phyloP scores from a whole-genome alignment of 352 stramenopile species.

The Phytopythium cucurbitacearum region DNA sequence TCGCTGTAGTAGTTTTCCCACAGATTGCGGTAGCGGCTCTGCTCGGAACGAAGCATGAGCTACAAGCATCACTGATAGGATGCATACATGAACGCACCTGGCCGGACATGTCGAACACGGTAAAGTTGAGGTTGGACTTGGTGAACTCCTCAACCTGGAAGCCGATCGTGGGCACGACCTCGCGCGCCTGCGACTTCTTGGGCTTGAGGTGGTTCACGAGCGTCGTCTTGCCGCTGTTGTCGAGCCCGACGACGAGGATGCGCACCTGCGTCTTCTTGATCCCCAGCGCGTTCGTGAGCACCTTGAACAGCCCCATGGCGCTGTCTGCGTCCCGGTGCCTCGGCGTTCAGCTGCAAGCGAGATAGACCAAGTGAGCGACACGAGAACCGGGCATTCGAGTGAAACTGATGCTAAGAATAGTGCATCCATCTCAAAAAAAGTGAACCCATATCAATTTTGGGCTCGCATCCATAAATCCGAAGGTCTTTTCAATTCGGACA shows the following conservation, averaged over 20 bases:
- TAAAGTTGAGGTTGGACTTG: conserved; percentile 91
- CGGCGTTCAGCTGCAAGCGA: too few relatives aligned
- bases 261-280: conserved; percentile 82
- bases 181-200: conserved; percentile 74
- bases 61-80: neutral
- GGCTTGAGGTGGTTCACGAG: conserved; percentile 92
- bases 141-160: conserved; percentile 89
- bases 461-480: too few relatives aligned
- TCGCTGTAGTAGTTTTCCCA: conserved; percentile 88
- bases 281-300: conserved; percentile 65
- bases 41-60: conserved; percentile 1
- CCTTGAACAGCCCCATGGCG: conserved; percentile 84
- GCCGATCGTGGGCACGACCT: conserved; percentile 87
- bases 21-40: conserved; percentile 74
- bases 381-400: too few relatives aligned
- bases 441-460: too few relatives aligned
- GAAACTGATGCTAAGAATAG: too few relatives aligned
- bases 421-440: too few relatives aligned
- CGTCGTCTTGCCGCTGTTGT: conserved; percentile 91
- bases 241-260: conserved; percentile 87
- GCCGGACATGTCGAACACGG: conserved; percentile 89
- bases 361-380: too few relatives aligned
- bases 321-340: too few relatives aligned
- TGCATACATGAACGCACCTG: conserved; percentile 14
- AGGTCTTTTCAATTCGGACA: too few relatives aligned